Conservation (phyloP, 208 protist species). For the Trypanosoma boissoni region DNA sequence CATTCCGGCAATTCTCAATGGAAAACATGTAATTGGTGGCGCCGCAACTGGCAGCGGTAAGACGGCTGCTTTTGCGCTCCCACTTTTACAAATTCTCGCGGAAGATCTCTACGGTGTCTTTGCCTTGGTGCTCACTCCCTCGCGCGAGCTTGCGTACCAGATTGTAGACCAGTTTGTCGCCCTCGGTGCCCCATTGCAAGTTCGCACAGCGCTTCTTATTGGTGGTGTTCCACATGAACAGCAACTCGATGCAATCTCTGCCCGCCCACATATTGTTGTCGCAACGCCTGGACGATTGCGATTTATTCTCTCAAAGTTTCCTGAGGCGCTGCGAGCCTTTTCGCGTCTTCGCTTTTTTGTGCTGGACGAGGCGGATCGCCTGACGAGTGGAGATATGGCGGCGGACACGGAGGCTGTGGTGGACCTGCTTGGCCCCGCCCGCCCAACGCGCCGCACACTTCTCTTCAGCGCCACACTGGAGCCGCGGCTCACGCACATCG, state of each 20-base stretch:
- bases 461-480: conserved; percentile 83
- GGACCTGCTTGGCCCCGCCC: conserved; percentile 29
- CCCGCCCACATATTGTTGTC: conserved; percentile 78
- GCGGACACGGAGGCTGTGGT: conserved; percentile 50
- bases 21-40: conserved; percentile 90
- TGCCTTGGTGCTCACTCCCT: conserved; percentile 96
- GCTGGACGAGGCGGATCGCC: conserved; percentile 83
- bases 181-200: conserved; percentile 68
- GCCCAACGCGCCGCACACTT: conserved; percentile 41
- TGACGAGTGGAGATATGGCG: conserved; percentile 74
- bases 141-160: conserved; percentile 96
- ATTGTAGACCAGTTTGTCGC: conserved; percentile 91
- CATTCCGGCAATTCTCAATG: conserved; percentile 78
- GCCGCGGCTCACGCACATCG: conserved; percentile 51
- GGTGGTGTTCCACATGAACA: conserved; percentile 74
- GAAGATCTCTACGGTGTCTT: conserved; percentile 97
- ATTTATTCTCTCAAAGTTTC: conserved; percentile 55
- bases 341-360: conserved; percentile 75
- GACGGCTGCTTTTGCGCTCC: conserved; percentile 98
- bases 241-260: conserved; percentile 72
- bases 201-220: conserved; percentile 68
- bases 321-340: conserved; percentile 58
- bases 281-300: conserved; percentile 76
- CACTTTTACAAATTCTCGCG: conserved; percentile 94
- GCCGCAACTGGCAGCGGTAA: conserved; percentile 98